phyloP scores from a whole-genome alignment of 164 flowering plant species.

The Akebia trifoliata region DNA sequence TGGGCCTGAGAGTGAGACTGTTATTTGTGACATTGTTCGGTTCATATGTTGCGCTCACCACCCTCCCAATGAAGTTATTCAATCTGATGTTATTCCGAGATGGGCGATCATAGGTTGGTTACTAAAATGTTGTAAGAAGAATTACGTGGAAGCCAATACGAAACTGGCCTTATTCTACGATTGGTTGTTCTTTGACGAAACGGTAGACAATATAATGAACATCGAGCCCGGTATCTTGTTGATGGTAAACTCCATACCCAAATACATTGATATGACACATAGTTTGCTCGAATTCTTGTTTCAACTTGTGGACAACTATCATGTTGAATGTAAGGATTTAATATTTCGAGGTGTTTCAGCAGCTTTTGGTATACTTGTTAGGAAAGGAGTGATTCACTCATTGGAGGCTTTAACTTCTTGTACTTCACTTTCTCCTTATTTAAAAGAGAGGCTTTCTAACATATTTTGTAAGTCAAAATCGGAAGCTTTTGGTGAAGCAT shows the following conservation, averaged over 20 bases:
- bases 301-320: slow-evolving; percentile 62
- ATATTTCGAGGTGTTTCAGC: slow-evolving; percentile 52
- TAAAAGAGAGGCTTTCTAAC: slow-evolving; percentile 44
- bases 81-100: slow-evolving; percentile 70
- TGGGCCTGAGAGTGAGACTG: slow-evolving; percentile 46
- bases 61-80: slow-evolving; percentile 74
- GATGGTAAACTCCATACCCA: slow-evolving; percentile 70
- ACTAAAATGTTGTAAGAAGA: slow-evolving; percentile 51
- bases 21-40: slow-evolving; percentile 68
- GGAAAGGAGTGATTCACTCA: slow-evolving; percentile 58
- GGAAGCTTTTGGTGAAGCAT: slow-evolving; percentile 8
- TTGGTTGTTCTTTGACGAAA: slow-evolving; percentile 89
- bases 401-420: slow-evolving; percentile 54
- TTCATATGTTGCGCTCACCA: slow-evolving; percentile 89
- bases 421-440: slow-evolving; percentile 41
- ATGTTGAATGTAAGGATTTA: slow-evolving; percentile 40
- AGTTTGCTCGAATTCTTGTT: slow-evolving; percentile 73
- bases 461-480: slow-evolving; percentile 16
- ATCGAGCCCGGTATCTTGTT: slow-evolving; percentile 81
- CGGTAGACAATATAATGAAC: slow-evolving; percentile 70
- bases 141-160: slow-evolving; percentile 49
- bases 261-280: slow-evolving; percentile 61
- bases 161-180: slow-evolving; percentile 90
- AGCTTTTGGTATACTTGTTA: slow-evolving; percentile 49
- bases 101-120: slow-evolving; percentile 98